phyloP scores from a whole-genome alignment of 352 stramenopile genomes.

The Globisporangium okanoganense region DNA sequence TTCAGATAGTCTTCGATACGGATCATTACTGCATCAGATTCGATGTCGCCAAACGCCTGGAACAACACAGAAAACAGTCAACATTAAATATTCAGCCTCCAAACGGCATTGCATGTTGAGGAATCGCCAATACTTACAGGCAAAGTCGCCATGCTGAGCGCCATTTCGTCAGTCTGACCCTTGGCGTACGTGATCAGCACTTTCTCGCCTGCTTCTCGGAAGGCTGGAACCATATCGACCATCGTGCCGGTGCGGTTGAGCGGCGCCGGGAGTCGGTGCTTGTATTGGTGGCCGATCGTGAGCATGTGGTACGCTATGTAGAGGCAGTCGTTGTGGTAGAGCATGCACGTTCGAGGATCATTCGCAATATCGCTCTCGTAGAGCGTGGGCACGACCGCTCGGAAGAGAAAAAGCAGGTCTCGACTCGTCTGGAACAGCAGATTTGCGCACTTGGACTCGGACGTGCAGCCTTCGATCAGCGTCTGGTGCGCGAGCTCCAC shows the following conservation, averaged over 20 bases:
- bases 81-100: neutral
- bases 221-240: conserved; percentile 73
- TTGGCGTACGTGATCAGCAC: conserved; percentile 44
- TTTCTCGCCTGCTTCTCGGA: conserved; percentile 55
- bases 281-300: conserved; percentile 68
- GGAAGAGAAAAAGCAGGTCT: conserved; percentile 73
- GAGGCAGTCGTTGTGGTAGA: conserved; percentile 84
- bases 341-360: conserved; percentile 61
- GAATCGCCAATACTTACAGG: conserved; percentile 31
- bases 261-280: conserved; percentile 47
- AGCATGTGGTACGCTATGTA: conserved; percentile 83
- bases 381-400: conserved; percentile 57
- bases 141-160: conserved; percentile 29
- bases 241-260: conserved; percentile 67
- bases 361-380: conserved; percentile 67
- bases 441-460: conserved; percentile 34
- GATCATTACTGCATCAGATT: conserved; percentile 30
- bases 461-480: conserved; percentile 54
- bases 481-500: conserved; percentile 66
- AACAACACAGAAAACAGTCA: neutral
- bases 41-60: conserved; percentile 36
- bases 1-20: conserved; percentile 60
- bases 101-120: neutral
- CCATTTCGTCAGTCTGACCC: conserved; percentile 41
- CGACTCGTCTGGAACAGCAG: conserved; percentile 79